phyloP scores from a whole-genome alignment of 306 rosid genomes.

The Trifolium dubium region DNA sequence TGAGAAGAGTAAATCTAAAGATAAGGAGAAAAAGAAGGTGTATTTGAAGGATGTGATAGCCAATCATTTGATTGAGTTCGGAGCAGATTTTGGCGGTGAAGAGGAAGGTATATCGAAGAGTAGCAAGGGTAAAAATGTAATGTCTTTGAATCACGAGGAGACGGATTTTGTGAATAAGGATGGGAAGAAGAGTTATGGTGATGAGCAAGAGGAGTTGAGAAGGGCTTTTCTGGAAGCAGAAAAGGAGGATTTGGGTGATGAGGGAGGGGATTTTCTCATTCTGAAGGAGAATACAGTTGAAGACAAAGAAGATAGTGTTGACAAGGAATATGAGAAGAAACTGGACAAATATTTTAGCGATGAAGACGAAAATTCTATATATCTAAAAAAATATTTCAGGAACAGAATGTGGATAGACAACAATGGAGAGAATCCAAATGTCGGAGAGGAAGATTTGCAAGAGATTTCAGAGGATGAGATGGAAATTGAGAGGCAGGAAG shows the following conservation, averaged over 20 bases:
- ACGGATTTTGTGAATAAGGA: slow-evolving; percentile 44
- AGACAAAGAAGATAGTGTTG: slow-evolving; percentile 42
- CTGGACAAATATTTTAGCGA: slow-evolving; percentile 72
- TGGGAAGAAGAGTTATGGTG: slow-evolving; percentile 53
- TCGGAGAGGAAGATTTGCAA: slow-evolving; percentile 65
- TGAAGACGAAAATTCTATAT: slow-evolving; percentile 58
- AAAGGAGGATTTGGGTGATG: slow-evolving; percentile 51
- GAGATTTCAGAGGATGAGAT: slow-evolving; percentile 71
- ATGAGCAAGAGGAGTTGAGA: slow-evolving; percentile 73
- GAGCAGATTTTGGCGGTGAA: slow-evolving; percentile 56
- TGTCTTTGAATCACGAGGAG: slow-evolving; percentile 61
- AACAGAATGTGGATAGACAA: slow-evolving; percentile 71
- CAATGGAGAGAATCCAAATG: slow-evolving; percentile 31
- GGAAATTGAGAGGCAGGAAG: slow-evolving; percentile 79
- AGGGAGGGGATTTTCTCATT: slow-evolving; percentile 58
- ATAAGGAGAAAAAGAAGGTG: slow-evolving; percentile 46
- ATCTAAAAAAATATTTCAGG: slow-evolving; percentile 66
- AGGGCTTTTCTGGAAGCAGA: slow-evolving; percentile 64
- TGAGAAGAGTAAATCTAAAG: slow-evolving; percentile 18
- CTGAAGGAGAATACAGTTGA: slow-evolving; percentile 49
- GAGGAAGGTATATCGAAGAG: slow-evolving; percentile 41
- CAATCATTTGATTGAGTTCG: slow-evolving; percentile 70
- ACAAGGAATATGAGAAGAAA: slow-evolving; percentile 55
- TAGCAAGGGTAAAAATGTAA: slow-evolving; percentile 45
- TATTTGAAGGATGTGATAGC: slow-evolving; percentile 81